These are phyloP conservation scores for Colletotrichum sp. DNA, from an alignment of 2,329 filamentous ascomycete species.

Conservation along the genomic window DNA sequence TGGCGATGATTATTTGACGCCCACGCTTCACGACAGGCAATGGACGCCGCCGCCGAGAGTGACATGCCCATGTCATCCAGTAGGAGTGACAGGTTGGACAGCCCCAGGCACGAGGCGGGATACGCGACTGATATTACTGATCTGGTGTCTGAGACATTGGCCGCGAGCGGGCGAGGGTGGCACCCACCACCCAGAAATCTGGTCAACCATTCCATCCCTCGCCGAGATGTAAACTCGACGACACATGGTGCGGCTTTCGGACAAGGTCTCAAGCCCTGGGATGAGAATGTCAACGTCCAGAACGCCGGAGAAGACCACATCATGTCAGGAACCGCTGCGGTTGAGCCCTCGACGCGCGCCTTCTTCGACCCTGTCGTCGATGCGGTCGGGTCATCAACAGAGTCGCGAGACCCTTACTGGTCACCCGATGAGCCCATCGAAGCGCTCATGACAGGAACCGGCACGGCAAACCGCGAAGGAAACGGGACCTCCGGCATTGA, in stretches of 20 bases:
- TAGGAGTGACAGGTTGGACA: not conserved
- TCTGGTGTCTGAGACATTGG: not conserved
- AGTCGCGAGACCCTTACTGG: not conserved
- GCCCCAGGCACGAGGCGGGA: not conserved
- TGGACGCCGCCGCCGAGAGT: not conserved
- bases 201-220: not conserved
- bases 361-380: not conserved
- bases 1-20: not conserved
- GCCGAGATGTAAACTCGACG: not conserved
- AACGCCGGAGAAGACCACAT: not conserved
- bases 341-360: not conserved
- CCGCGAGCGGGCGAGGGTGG: not conserved
- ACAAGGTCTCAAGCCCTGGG: not conserved
- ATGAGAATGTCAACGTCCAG: not conserved
- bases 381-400: not conserved
- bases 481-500: not conserved
- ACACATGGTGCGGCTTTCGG: not conserved
- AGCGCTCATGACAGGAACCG: not conserved
- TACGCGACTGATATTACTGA: not conserved
- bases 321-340: not conserved
- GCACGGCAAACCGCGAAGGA: not conserved
- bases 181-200: not conserved
- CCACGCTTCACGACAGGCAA: not conserved
- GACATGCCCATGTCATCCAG: not conserved
- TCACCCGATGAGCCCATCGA: not conserved